Base-by-base conservation (phyloP, 257 asterid species). In the Primulina tabacum region DNA sequence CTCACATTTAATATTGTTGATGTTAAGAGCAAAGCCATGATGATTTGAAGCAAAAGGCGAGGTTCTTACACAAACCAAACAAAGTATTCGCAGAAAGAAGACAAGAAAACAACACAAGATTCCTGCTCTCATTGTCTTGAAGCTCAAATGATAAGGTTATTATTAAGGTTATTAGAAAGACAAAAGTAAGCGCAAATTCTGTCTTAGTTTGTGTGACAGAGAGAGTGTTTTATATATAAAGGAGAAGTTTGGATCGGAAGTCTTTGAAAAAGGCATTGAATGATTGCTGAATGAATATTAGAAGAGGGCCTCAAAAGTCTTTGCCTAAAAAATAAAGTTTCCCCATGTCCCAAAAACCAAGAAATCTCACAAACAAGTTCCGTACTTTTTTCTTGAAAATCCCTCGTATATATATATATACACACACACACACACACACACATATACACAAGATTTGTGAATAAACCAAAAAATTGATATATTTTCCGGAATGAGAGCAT, bases 41-140 rank as follows among this genome's bases (percentile, higher is more conserved):
- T 77, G 73, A 56, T 83, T 70, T 6, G 76, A 64, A 4, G 77
- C 65, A 57, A 84, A 50, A 7, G 72, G 74, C 47, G 86, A 86
- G 78, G 82, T 74, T 68, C 80, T 67, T 21, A 65, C 84, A 60
- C 77, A 73, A 63, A 60, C 77, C 78, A 86, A 80, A 58, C 77
- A 28, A 28, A 84, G 60, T 26, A 82, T 52, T 53, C 68, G 65
- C 29, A 79, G 69, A 64, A 80, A 62, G 68, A 82, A 60, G 65
- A 78, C 76, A 72, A 77, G 17, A 30, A 82, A 66, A 64, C 52
- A 67, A 28, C 4, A 76, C 50, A 38, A 8, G n/a, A 76, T 71
- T 71, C 71, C 80, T 73, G 67, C 50, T 71, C 76, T 74, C 89
- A 84, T 85, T 76, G 66, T 71, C 60, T 10, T 50, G 14, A 64